Evolutionary conservation across 1,284 basidiomycete species (phyloP).

Genomic region (Ceratobasidium sp.): DNA sequence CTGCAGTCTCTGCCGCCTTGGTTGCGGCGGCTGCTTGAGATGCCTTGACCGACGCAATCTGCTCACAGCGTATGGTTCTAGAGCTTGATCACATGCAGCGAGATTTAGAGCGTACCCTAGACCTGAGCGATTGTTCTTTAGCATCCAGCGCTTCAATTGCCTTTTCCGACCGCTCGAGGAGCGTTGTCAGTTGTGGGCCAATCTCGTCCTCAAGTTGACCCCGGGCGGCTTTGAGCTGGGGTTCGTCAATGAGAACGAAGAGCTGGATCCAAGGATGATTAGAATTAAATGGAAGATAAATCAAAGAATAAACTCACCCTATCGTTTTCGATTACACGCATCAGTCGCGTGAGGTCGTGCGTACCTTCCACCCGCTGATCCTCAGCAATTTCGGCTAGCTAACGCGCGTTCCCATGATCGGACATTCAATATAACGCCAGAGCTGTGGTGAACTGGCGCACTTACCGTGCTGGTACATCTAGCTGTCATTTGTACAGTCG

Average conservation of each 20-base stretch:
- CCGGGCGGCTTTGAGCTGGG: conserved; percentile 39
- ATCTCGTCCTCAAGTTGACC: conserved; percentile 40
- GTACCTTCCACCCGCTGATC: conserved; percentile 32
- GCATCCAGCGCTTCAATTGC: conserved; percentile 40
- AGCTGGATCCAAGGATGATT: conserved; percentile 16
- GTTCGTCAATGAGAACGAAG: conserved; percentile 40
- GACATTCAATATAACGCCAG: background rate
- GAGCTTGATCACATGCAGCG: background rate
- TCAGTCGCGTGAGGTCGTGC: conserved; percentile 40
- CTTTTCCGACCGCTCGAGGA: conserved; percentile 41
- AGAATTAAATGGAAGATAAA: background rate
- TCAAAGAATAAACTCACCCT: conserved; percentile 24
- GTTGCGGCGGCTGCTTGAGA: conserved; percentile 26
- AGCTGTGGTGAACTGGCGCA: background rate
- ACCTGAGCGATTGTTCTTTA: conserved; percentile 34
- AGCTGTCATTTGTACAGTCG: conserved; percentile 32
- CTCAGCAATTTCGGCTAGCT: conserved; percentile 29
- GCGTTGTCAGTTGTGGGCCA: conserved; percentile 38
- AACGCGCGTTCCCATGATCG: background rate
- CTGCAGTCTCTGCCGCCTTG: conserved; percentile 4
- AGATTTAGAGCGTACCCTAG: conserved; percentile 26
- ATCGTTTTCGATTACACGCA: conserved; percentile 40
- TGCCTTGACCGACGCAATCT: conserved; percentile 28
- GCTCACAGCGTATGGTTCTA: background rate
- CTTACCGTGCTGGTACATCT: conserved; percentile 21